Evolutionary conservation across 2,329 filamentous ascomycete species (phyloP).

Genomic region (Arthroderma sp.): DNA sequence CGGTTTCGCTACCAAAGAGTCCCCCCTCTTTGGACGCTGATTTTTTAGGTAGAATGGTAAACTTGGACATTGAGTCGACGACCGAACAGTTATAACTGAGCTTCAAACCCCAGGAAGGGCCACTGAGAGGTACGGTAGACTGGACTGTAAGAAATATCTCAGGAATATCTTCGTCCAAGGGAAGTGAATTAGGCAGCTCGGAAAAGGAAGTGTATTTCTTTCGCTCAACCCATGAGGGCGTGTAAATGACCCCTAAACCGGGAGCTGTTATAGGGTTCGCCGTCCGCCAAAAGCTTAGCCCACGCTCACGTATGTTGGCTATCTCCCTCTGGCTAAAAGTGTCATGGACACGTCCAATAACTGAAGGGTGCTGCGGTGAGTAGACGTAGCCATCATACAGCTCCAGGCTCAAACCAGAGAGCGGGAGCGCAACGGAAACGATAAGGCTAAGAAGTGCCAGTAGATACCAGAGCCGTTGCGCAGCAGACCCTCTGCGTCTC

Average conservation of each 20-base stretch:
- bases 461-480: slow-evolving; percentile 4
- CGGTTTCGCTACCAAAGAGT: too few relatives aligned
- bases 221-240: slow-evolving; percentile 7
- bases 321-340: too few relatives aligned
- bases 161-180: not conserved
- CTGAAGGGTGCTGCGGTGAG: slow-evolving; percentile 2
- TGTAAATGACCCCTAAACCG: slow-evolving; percentile 7
- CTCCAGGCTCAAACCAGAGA: slow-evolving; percentile 9
- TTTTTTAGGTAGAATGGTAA: slow-evolving; percentile 6
- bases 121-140: slow-evolving; percentile 2
- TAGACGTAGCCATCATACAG: slow-evolving; percentile 9
- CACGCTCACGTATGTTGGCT: too few relatives aligned
- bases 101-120: slow-evolving; percentile 8
- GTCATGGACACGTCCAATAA: slow-evolving; percentile 1
- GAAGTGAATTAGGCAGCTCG: slow-evolving; percentile 4
- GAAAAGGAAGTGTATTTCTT: not conserved
- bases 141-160: slow-evolving; percentile 8
- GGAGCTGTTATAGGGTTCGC: slow-evolving; percentile 3
- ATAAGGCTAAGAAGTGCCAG: slow-evolving; percentile 6
- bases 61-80: slow-evolving; percentile 6
- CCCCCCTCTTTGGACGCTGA: not conserved
- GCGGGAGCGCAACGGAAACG: slow-evolving; percentile 6
- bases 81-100: slow-evolving; percentile 7
- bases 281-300: not conserved
- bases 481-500: not conserved